Percentiles rank a stretch among this genome's conserved stretches.
phyloP scores from a whole-genome alignment of 768 basidiomycete genomes.

The Macrolepiota dolichaula region DNA sequence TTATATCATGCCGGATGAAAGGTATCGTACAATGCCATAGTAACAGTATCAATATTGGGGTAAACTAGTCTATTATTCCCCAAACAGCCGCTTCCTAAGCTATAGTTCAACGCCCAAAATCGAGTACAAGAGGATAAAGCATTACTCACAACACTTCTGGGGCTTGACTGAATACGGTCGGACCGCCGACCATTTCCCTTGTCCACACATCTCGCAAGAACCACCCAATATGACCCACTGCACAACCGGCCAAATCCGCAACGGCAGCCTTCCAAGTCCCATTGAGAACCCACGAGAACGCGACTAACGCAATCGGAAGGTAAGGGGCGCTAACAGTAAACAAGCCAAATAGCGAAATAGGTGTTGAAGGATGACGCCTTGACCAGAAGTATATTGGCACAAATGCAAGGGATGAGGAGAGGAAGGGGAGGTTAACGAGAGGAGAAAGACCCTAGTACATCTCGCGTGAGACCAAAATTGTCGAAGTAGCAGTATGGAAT shows the following conservation, averaged over 20 bases:
- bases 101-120: neutral
- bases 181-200: conserved; percentile 81
- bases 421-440: conserved; percentile 87
- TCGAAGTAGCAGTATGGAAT: neutral
- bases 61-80: conserved; percentile 34
- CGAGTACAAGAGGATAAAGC: conserved; percentile 7
- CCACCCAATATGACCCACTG: conserved; percentile 85
- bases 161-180: conserved; percentile 68
- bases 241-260: conserved; percentile 79
- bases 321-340: conserved; percentile 95
- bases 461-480: conserved; percentile 4
- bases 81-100: conserved; percentile 62
- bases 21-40: neutral
- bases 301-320: conserved; percentile 88
- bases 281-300: conserved; percentile 78
- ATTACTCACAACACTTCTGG: conserved; percentile 63
- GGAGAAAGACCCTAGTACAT: conserved; percentile 75
- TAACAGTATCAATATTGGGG: too few relatives aligned
- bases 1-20: neutral
- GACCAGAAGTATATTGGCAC: conserved; percentile 98
- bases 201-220: conserved; percentile 85
- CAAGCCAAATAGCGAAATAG: conserved; percentile 94
- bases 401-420: conserved; percentile 90
- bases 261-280: conserved; percentile 84
- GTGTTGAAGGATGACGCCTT: conserved; percentile 86